A percentile compares a stretch with the other conserved stretches of the same genome.
These are phyloP conservation scores for Ogataea pilisensis DNA, from an alignment of 805 yeast species.

Conservation along the genomic window DNA sequence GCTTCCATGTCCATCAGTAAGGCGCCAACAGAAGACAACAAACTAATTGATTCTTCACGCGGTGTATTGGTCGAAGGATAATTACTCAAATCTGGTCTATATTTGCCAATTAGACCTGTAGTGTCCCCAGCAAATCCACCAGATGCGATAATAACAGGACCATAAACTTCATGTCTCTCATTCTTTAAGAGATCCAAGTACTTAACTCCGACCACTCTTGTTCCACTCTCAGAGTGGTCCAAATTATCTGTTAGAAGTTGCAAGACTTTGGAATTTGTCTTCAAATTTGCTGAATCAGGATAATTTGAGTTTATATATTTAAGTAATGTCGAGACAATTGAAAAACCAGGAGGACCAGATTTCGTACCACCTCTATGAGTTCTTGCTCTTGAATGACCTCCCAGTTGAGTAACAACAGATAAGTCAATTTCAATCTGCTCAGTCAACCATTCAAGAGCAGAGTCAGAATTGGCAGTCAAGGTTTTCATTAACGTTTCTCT, in stretches of 20 bases:
- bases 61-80: constrained; percentile 59
- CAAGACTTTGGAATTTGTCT: constrained; percentile 34
- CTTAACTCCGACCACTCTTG: constrained; percentile 22
- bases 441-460: constrained; percentile 73
- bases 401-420: constrained; percentile 66
- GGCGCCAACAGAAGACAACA: constrained; percentile 48
- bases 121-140: constrained; percentile 70
- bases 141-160: constrained; percentile 59
- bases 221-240: constrained; percentile 9
- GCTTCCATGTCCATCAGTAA: constrained; percentile 59
- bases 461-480: constrained; percentile 56
- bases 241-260: constrained; percentile 30
- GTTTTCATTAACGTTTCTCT: constrained; percentile 54
- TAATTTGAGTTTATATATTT: constrained; percentile 44
- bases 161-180: constrained; percentile 29
- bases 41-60: constrained; percentile 60
- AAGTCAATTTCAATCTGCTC: constrained; percentile 54
- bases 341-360: constrained; percentile 57
- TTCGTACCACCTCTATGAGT: constrained; percentile 76
- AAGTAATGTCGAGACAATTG: constrained; percentile 52
- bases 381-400: constrained; percentile 78
- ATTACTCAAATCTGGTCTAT: constrained; percentile 53
- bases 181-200: constrained; percentile 31
- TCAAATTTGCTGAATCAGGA: constrained; percentile 34
- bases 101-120: constrained; percentile 44